Conservation (phyloP, 1,284 basidiomycete species). For the Entoloma clypeatum region DNA sequence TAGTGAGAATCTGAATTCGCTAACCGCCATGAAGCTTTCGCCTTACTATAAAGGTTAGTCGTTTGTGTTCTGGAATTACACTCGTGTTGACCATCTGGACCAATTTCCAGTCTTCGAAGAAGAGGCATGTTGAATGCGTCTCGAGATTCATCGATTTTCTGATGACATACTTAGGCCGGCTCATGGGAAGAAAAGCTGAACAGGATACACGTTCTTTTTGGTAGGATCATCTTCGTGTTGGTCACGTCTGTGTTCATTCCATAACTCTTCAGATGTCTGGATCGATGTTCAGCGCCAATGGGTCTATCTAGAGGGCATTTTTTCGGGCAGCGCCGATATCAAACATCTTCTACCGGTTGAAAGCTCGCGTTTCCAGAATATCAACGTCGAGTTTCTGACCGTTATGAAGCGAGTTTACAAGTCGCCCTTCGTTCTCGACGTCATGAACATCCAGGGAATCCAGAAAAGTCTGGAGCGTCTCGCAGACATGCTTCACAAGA, state of each 20-base stretch:
- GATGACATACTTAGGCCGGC: constrained; percentile 49
- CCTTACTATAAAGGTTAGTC: constrained; percentile 88
- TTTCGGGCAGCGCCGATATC: constrained; percentile 98
- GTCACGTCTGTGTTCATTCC: constrained; percentile 6
- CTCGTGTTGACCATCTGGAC: constrained; percentile 9
- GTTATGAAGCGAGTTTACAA: constrained; percentile 99
- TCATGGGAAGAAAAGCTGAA: constrained; percentile 96
- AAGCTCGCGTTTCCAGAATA: constrained; percentile 95
- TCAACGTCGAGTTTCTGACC: constrained; percentile 96
- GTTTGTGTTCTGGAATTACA: constrained; percentile 1
- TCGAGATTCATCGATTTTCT: constrained; percentile 4
- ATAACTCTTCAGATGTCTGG: constrained; percentile 78
- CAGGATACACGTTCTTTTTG: constrained; percentile 93
- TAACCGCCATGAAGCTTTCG: constrained; percentile 95
- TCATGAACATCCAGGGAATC: constrained; percentile 93
- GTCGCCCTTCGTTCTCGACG: constrained; percentile 95
- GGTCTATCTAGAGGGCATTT: constrained; percentile 99
- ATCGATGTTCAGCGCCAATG: constrained; percentile 99
- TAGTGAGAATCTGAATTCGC: constrained; percentile 92
- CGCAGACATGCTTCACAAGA: constrained; percentile 94
- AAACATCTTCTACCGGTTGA: constrained; percentile 98
- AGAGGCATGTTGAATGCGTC: constrained; percentile 47
- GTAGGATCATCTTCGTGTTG: constrained; percentile 35
- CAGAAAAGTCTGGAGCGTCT: constrained; percentile 97
- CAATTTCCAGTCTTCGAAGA: constrained; percentile 78